Conservation (phyloP, 2,329 filamentous ascomycete genomes). For the Cytospora mali region DNA sequence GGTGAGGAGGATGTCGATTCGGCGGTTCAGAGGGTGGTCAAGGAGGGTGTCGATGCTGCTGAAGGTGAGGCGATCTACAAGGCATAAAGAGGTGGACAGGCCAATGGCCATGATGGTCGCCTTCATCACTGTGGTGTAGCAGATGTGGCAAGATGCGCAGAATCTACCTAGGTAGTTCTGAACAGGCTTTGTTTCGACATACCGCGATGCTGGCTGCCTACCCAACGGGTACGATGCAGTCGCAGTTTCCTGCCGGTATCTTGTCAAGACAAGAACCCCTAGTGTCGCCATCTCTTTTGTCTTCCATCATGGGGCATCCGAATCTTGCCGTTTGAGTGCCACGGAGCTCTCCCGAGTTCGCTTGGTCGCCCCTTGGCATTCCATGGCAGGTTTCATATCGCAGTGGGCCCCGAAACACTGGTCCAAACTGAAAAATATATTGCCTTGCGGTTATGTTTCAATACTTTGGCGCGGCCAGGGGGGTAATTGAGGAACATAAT, state of each 20-base stretch:
- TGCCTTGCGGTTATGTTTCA: too few species aligned
- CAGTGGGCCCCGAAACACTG: not conserved
- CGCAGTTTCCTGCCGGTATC: too few species aligned
- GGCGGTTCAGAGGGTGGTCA: conserved; percentile 53
- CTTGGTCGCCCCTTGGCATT: too few species aligned
- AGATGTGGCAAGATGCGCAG: not conserved
- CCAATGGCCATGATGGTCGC: not conserved
- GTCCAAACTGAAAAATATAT: not conserved
- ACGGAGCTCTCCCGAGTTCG: too few species aligned
- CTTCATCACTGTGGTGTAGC: not conserved
- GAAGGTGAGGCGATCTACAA: conserved; percentile 52
- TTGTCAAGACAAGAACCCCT: too few species aligned
- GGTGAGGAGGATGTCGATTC: conserved; percentile 51
- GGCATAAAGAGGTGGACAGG: not conserved
- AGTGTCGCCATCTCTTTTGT: not conserved
- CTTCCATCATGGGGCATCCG: too few species aligned
- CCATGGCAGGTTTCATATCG: not conserved
- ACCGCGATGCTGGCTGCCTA: not conserved
- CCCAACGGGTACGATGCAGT: too few species aligned
- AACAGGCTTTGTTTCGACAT: not conserved
- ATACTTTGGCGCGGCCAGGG: too few species aligned
- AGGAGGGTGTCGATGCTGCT: conserved; percentile 52
- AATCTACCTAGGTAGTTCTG: not conserved
- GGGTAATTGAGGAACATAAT: not conserved
- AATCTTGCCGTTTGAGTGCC: too few species aligned